phyloP scores from a whole-genome alignment of 495 filamentous ascomycete genomes.

The Xylaria castorea region DNA sequence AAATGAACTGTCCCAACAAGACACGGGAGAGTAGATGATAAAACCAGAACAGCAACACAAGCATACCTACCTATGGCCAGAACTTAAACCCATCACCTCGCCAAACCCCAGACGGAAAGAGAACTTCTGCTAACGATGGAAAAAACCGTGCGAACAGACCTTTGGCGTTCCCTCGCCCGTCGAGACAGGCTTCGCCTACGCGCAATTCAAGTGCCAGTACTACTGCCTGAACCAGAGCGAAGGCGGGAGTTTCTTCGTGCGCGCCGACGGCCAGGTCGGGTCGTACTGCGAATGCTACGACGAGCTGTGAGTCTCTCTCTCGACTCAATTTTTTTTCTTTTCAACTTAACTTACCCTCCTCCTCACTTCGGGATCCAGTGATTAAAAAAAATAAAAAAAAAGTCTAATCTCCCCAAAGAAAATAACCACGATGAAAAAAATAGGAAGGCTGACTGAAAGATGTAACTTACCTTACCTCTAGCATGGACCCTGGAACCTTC shows the following conservation, averaged over 20 bases:
- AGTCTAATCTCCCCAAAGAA: neutral
- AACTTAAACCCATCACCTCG: neutral
- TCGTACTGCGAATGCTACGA: constrained; percentile 38
- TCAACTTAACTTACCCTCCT: no score
- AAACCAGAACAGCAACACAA: neutral
- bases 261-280: constrained; percentile 26
- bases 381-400: no score
- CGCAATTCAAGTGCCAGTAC: constrained; percentile 80
- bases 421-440: neutral
- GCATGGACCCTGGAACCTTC: constrained; percentile 34
- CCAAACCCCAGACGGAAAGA: neutral
- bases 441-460: neutral
- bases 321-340: no score
- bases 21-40: neutral
- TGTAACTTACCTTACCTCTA: constrained; percentile 17
- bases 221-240: constrained; percentile 33
- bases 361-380: no score
- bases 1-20: neutral
- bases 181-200: constrained; percentile 68
- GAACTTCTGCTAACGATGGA: neutral
- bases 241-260: constrained; percentile 41
- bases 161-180: constrained; percentile 37
- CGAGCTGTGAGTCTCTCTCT: constrained; percentile 35
- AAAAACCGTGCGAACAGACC: constrained; percentile 23
- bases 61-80: neutral